Base-by-base conservation (phyloP, 352 stramenopile genomes). In the Globisporangium rhizosaccharum region DNA sequence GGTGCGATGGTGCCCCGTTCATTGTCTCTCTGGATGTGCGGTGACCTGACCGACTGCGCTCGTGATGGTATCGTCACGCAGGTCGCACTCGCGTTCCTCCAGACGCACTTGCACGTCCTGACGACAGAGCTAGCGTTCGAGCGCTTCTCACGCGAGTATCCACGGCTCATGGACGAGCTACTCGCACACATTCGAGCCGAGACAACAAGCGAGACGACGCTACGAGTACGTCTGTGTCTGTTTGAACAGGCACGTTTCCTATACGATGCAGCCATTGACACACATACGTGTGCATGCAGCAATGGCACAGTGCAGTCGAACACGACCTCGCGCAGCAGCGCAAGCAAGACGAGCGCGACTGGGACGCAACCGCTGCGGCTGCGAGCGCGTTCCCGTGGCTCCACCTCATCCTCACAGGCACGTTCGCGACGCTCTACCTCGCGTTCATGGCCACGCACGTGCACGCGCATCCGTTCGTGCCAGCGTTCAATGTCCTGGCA, bases 341-440 rank as follows among this genome's bases (percentile, higher is more conserved):
- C 14, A 57, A 73, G 9, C 55, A 71, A 1, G 51, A 74, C 42
- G 65, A 72, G 28, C 53, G 54, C 10, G 64, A 77, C 20, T 73
- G 62, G 66, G 51, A 65, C 33, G 63, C 61, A 2, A 70, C 57
- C n/a, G 57, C 62, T 4, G 55, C 52, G 11, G 49, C 26, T 9
- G 58, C 61, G 1, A 49, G 61, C 10, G 39, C 25, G 20, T 88
- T 90, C 62, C 77, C 80, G 20, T 90, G 77, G 75, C 53, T 82
- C 11, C 51, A 76, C 18, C 42, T 90, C 2, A 72, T 79, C 17
- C 63, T 88, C 9, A 53, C 78, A 6, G 23, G 79, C 18, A 68
- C 73, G 25, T 85, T 88, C 60, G 80, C 72, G 42, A 71, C 70
- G 41, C 66, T 87, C 26, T 90, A 86, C 28, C 62, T 90, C 33